phyloP scores from a whole-genome alignment of 805 yeast species.

The Jamesozyma lodderae region DNA sequence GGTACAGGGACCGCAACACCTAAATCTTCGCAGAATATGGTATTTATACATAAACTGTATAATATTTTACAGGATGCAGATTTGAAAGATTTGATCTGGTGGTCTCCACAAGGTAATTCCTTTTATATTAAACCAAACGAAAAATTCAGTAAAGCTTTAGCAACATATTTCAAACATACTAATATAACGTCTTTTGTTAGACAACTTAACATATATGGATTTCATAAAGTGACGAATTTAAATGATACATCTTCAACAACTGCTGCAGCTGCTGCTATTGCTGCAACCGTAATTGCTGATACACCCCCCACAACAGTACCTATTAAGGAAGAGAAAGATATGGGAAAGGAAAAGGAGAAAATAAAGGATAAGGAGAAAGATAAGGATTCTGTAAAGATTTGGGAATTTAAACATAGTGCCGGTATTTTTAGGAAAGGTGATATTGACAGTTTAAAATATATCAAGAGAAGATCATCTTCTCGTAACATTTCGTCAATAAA shows the following conservation, averaged over 20 bases:
- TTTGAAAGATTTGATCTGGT: conserved; percentile 72
- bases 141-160: conserved; percentile 66
- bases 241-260: conserved; percentile 4
- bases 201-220: conserved; percentile 75
- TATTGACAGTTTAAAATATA: conserved; percentile 57
- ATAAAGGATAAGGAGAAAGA: conserved; percentile 3
- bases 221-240: conserved; percentile 49
- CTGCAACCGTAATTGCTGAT: neutral
- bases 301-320: neutral
- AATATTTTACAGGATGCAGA: conserved; percentile 78
- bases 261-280: neutral
- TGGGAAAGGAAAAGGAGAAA: conserved; percentile 5
- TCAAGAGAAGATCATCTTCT: conserved; percentile 65
- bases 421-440: conserved; percentile 77
- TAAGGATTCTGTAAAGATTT: conserved; percentile 28
- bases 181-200: conserved; percentile 73
- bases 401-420: conserved; percentile 88
- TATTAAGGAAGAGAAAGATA: conserved; percentile 7
- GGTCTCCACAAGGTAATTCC: conserved; percentile 64
- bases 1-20: neutral
- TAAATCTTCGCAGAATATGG: conserved; percentile 37
- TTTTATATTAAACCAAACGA: conserved; percentile 81
- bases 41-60: conserved; percentile 83
- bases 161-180: conserved; percentile 67
- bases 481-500: conserved; percentile 19